Conservation (phyloP, 495 filamentous ascomycete genomes). For the Elasticomyces elasticus region DNA sequence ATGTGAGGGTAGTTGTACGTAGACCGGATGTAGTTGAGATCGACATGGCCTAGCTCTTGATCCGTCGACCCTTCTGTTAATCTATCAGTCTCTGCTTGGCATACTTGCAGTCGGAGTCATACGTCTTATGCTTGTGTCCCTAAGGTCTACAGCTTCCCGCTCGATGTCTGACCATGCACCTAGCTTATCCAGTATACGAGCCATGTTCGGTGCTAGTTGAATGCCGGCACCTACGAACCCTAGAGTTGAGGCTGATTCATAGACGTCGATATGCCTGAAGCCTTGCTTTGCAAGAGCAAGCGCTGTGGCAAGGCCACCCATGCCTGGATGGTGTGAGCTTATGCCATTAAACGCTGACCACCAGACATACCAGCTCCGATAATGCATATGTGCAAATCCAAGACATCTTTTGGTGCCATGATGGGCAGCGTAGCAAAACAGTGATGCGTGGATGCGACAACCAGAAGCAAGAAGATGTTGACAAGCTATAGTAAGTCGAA, state of each 20-base stretch:
- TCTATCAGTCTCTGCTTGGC: slow-evolving; percentile 11
- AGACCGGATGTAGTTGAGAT: slow-evolving; percentile 53
- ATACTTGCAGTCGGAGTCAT: slow-evolving; percentile 4
- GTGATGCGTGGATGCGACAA: too few relatives aligned
- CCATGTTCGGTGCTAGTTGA: slow-evolving; percentile 73
- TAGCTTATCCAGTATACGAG: slow-evolving; percentile 57
- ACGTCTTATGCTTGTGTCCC: slow-evolving; percentile 46
- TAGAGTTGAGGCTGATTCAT: slow-evolving; percentile 60
- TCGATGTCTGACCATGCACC: slow-evolving; percentile 61
- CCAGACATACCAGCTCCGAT: slow-evolving; percentile 27
- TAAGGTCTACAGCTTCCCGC: slow-evolving; percentile 46
- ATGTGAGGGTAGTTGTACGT: slow-evolving; percentile 68
- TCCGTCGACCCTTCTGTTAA: slow-evolving; percentile 54
- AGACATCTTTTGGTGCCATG: slow-evolving; percentile 16
- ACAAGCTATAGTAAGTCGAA: not conserved
- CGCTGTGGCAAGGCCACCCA: slow-evolving; percentile 65
- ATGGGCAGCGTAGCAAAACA: too few relatives aligned
- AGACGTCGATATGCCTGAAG: slow-evolving; percentile 63
- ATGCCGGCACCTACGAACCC: slow-evolving; percentile 79
- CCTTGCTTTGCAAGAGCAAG: slow-evolving; percentile 64
- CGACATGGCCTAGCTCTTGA: slow-evolving; percentile 57
- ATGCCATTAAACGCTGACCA: not conserved
- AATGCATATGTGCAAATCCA: slow-evolving; percentile 25
- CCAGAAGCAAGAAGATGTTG: too few relatives aligned
- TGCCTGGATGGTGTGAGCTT: slow-evolving; percentile 42